Evolutionary conservation across 805 yeast species (phyloP).

Genomic region (Nakazawaea wyomingensis): DNA sequence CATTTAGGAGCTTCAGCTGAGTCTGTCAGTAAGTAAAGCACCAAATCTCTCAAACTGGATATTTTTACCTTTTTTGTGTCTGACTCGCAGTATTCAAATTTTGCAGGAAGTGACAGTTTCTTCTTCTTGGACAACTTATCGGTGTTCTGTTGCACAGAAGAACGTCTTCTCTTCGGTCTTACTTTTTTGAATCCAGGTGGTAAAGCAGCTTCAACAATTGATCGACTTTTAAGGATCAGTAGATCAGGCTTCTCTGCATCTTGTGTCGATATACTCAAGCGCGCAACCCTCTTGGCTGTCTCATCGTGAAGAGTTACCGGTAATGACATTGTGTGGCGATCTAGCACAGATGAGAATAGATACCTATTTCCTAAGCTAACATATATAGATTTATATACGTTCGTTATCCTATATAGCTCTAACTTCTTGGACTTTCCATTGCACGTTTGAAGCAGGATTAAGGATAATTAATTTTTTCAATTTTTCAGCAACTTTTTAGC

Average conservation of each 20-base stretch:
- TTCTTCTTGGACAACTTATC: constrained; percentile 24
- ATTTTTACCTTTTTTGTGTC: constrained; percentile 25
- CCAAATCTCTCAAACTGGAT: constrained; percentile 41
- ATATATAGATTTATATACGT: too few relatives aligned
- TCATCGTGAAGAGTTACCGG: constrained; percentile 12
- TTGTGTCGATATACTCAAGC: constrained; percentile 24
- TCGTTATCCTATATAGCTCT: too few relatives aligned
- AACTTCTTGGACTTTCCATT: too few relatives aligned
- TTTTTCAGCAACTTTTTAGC: background rate
- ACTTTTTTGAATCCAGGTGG: background rate
- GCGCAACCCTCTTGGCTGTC: constrained; percentile 21
- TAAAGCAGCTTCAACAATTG: background rate
- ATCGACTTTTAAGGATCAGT: background rate
- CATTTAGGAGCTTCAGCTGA: constrained; percentile 40
- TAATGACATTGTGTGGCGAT: too few relatives aligned
- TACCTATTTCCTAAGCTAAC: too few relatives aligned
- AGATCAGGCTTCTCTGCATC: constrained; percentile 3
- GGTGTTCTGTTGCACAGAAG: constrained; percentile 29
- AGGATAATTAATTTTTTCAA: constrained; percentile 1
- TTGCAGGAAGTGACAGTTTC: constrained; percentile 26
- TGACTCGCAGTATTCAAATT: constrained; percentile 6
- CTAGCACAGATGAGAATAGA: too few relatives aligned
- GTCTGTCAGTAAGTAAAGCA: constrained; percentile 36
- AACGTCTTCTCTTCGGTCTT: constrained; percentile 29
- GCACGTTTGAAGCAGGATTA: too few relatives aligned